These are phyloP conservation scores for Chrysosporium queenslandicum DNA, from an alignment of 2,329 filamentous ascomycete species.

Conservation along the genomic window DNA sequence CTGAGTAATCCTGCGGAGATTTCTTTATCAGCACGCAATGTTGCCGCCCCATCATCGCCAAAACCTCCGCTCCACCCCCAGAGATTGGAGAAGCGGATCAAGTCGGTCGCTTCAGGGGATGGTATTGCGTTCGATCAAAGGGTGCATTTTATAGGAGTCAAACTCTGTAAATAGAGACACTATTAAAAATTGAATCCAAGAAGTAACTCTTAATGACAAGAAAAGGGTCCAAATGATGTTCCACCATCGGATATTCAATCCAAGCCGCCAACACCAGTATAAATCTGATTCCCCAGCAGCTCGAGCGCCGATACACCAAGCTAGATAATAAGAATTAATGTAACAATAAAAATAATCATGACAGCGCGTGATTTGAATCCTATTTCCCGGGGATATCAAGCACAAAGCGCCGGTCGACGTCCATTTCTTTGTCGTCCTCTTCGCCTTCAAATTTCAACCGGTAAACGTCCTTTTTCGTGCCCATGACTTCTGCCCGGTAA, in stretches of 20 bases:
- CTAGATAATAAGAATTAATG: background rate
- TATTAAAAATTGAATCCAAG: no score
- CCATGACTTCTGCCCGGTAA: conserved; percentile 73
- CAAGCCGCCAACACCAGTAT: background rate
- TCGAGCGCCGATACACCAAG: background rate
- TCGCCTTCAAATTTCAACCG: conserved; percentile 68
- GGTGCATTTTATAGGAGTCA: no score
- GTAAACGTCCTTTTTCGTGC: conserved; percentile 46
- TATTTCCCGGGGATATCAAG: conserved; percentile 55
- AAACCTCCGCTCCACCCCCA: background rate
- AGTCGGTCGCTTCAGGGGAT: no score
- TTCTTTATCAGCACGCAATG: conserved; percentile 1
- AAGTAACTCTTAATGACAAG: no score
- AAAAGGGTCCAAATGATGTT: no score
- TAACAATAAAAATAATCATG: conserved; percentile 3
- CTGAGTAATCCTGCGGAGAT: conserved; percentile 8
- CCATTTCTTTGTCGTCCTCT: conserved; percentile 60
- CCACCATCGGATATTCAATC: no score
- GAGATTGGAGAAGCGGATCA: background rate
- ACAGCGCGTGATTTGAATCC: no score
- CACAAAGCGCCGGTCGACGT: conserved; percentile 66
- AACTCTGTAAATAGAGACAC: no score
- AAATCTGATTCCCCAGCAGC: no score
- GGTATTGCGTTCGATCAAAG: no score
- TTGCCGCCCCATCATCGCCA: background rate